Evolutionary conservation across 2,329 filamentous ascomycete species (phyloP), one percentile per base, ranked within the genome.

Genomic region (Trichophyton schoenleinii): DNA sequence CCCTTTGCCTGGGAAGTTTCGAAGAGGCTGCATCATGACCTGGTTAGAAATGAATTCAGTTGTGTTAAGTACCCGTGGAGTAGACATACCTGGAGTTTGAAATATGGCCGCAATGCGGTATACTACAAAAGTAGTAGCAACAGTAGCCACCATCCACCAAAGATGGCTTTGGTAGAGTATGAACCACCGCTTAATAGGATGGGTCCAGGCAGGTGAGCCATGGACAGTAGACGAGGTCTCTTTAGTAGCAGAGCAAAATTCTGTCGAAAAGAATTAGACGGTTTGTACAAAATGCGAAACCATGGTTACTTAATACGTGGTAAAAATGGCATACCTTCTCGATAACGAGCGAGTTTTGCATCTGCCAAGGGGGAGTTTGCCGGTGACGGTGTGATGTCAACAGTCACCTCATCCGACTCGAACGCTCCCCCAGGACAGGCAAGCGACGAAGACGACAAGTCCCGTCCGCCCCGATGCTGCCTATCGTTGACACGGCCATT

Each of bases 401-500:
- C 55, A 11, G 46, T 28, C 20, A 59, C 28, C 9, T 63, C 64
- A 1, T 28, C 46, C 38, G 60, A 20, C 34, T 63, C 22, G 5
- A 59, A 46, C n/a, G 55, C 61, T 57, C 53, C 63, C 11, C 63
- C 63, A 46, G 58, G 44, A 18, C 59, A 13, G 31, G 20, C 46
- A 42, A 58, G 28, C 31, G 42, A 44, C 8, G 46, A 48, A 13
- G 59, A 41, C 49, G 60, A 57, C 57, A 60, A 38, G 38, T 61
- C 58, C 13, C 57, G 28, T 13, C 64, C 64, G 25, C 63, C 63
- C 53, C 67, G 66, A 63, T 74, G 73, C 66, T 78, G 75, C 22
- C 80, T 77, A 20, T 77, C 70, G 69, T 83, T 83, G 65, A 78
- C 73, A 64, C 80, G 79, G 64, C 80, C 80, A 64, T 82, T 82